These are phyloP conservation scores for Populus deltoides DNA, from an alignment of 345 rosid species.

Conservation along the genomic window DNA sequence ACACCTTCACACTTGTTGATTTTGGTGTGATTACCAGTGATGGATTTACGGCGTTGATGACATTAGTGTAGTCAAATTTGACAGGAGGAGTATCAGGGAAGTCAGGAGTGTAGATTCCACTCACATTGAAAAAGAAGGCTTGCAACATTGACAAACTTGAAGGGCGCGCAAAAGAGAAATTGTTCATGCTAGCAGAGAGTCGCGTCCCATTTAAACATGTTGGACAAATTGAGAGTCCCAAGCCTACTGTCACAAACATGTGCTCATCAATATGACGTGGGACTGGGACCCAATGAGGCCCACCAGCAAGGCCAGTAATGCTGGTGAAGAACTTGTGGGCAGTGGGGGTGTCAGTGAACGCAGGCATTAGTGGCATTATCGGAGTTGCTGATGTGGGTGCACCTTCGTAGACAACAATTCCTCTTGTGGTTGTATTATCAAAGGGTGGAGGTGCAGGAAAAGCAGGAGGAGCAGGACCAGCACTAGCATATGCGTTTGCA, in stretches of 20 bases:
- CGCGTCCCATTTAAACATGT: constrained; percentile 46
- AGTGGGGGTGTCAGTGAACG: constrained; percentile 60
- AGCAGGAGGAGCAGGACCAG: background rate
- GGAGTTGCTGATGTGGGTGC: constrained; percentile 24
- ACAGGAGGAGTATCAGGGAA: constrained; percentile 65
- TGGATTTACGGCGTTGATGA: constrained; percentile 15
- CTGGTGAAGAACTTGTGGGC: constrained; percentile 60
- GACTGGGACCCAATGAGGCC: constrained; percentile 63
- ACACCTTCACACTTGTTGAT: constrained; percentile 50
- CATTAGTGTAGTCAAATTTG: constrained; percentile 62
- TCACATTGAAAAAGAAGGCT: constrained; percentile 48
- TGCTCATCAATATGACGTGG: constrained; percentile 58
- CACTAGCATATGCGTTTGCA: constrained; percentile 57
- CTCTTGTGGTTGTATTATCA: constrained; percentile 64
- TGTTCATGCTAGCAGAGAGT: constrained; percentile 76
- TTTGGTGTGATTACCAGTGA: constrained; percentile 46
- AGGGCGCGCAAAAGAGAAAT: constrained; percentile 56
- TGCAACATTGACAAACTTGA: constrained; percentile 52
- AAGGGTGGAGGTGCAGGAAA: constrained; percentile 3
- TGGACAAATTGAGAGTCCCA: constrained; percentile 44
- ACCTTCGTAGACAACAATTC: constrained; percentile 45
- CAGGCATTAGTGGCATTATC: constrained; percentile 64
- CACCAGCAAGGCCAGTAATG: constrained; percentile 41
- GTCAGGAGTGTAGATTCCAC: constrained; percentile 58
- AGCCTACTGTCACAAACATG: constrained; percentile 68